These are phyloP conservation scores for Viridothelium virens DNA, from an alignment of 495 filamentous ascomycete species.

Conservation along the genomic window DNA sequence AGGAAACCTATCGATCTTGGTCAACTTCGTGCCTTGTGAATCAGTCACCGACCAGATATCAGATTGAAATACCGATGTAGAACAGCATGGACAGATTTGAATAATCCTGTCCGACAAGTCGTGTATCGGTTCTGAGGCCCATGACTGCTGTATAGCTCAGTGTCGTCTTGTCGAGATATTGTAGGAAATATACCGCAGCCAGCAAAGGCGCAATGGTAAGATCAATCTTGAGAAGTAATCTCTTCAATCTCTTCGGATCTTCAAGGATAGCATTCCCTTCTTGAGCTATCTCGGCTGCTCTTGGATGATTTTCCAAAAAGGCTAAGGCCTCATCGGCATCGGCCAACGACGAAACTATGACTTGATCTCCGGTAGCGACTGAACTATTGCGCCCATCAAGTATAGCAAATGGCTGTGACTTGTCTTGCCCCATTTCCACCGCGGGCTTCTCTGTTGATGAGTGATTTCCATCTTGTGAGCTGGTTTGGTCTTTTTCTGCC, in stretches of 20 bases:
- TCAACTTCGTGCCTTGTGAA: neutral
- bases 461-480: neutral
- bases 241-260: slow-evolving; percentile 24
- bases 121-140: slow-evolving; percentile 21
- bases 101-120: slow-evolving; percentile 22
- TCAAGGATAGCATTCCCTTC: slow-evolving; percentile 30
- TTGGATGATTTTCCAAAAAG: slow-evolving; percentile 30
- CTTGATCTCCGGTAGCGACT: neutral
- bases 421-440: slow-evolving; percentile 15
- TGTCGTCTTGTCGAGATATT: slow-evolving; percentile 32
- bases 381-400: slow-evolving; percentile 29
- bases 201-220: slow-evolving; percentile 17
- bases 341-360: slow-evolving; percentile 20
- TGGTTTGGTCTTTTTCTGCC: neutral
- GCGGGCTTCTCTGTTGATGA: neutral
- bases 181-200: slow-evolving; percentile 16
- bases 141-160: slow-evolving; percentile 26
- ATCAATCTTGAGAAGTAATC: slow-evolving; percentile 17
- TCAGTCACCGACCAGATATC: neutral
- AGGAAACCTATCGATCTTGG: slow-evolving; percentile 15
- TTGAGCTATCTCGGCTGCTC: slow-evolving; percentile 24
- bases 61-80: slow-evolving; percentile 7
- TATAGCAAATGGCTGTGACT: slow-evolving; percentile 26
- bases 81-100: slow-evolving; percentile 18
- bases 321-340: slow-evolving; percentile 32